Conservation (phyloP, 257 asterid genomes). For the Nemophila menziesii region DNA sequence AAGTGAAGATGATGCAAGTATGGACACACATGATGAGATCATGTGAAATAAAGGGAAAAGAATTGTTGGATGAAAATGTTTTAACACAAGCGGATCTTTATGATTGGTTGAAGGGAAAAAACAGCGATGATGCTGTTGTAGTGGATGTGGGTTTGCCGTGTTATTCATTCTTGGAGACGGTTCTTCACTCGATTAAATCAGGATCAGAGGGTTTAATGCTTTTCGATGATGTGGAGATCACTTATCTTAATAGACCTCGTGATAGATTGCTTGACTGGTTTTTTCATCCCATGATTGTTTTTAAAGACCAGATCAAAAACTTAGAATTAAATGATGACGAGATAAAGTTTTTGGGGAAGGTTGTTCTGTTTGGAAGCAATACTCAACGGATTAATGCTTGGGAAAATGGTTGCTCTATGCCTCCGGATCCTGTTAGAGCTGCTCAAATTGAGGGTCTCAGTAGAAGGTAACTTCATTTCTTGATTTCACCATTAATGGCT, state of each 20-base stretch:
- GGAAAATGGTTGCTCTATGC: conserved; percentile 58
- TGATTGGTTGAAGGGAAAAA: conserved; percentile 68
- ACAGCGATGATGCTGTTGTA: conserved; percentile 34
- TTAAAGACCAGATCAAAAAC: conserved; percentile 75
- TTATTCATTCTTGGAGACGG: conserved; percentile 44
- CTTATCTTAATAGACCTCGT: conserved; percentile 67
- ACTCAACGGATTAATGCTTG: conserved; percentile 47
- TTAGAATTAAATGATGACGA: conserved; percentile 62
- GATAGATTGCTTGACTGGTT: conserved; percentile 86
- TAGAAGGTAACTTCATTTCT: conserved; percentile 55
- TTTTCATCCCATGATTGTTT: conserved; percentile 70
- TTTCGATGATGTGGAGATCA: conserved; percentile 62
- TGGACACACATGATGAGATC: conserved; percentile 66
- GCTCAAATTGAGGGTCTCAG: conserved; percentile 87
- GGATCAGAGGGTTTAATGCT: conserved; percentile 65
- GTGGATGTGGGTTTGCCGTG: conserved; percentile 63
- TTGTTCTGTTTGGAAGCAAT: conserved; percentile 42
- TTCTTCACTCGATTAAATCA: conserved; percentile 50
- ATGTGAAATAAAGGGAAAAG: conserved; percentile 52
- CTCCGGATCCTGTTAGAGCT: conserved; percentile 56
- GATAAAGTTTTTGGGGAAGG: conserved; percentile 50
- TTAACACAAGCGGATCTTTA: conserved; percentile 53
- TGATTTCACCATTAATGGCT: too few relatives aligned
- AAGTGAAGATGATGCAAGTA: conserved; percentile 61
- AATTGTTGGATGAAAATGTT: conserved; percentile 39